Evolutionary conservation across 257 asterid species (phyloP).

Genomic region (Capsicum baccatum): DNA sequence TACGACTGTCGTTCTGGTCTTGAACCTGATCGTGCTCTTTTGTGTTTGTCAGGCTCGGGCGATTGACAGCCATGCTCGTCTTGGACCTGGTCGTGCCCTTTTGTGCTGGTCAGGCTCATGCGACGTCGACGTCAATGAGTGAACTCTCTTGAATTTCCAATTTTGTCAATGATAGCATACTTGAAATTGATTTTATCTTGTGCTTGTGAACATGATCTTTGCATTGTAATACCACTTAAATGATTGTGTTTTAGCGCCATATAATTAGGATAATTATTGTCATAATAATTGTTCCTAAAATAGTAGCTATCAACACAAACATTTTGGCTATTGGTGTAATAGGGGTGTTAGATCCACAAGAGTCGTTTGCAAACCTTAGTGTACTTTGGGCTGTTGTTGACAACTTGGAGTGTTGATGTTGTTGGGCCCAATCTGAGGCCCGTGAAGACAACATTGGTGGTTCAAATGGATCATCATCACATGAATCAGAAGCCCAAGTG

Average conservation of each 20-base stretch:
- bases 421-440: conserved; percentile 32
- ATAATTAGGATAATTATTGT: conserved; percentile 55
- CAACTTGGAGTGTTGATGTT: conserved; percentile 39
- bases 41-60: no score
- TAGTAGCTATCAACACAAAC: conserved; percentile 44
- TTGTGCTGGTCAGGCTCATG: no score
- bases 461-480: conserved; percentile 39
- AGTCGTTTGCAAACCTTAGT: conserved; percentile 50
- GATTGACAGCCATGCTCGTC: no score
- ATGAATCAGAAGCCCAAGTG: conserved; percentile 46
- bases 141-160: conserved; percentile 54
- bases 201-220: conserved; percentile 66
- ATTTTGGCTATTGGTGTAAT: conserved; percentile 50
- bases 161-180: conserved; percentile 60
- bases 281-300: conserved; percentile 33
- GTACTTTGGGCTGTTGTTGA: conserved; percentile 65
- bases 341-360: conserved; percentile 41
- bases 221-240: conserved; percentile 78
- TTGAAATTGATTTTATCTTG: conserved; percentile 61
- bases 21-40: background rate
- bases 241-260: conserved; percentile 80
- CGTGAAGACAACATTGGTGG: conserved; percentile 25
- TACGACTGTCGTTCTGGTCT: background rate
- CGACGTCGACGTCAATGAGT: background rate
- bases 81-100: no score